phyloP scores from a whole-genome alignment of 768 basidiomycete species.

The Neoboletus subvelutipes region DNA sequence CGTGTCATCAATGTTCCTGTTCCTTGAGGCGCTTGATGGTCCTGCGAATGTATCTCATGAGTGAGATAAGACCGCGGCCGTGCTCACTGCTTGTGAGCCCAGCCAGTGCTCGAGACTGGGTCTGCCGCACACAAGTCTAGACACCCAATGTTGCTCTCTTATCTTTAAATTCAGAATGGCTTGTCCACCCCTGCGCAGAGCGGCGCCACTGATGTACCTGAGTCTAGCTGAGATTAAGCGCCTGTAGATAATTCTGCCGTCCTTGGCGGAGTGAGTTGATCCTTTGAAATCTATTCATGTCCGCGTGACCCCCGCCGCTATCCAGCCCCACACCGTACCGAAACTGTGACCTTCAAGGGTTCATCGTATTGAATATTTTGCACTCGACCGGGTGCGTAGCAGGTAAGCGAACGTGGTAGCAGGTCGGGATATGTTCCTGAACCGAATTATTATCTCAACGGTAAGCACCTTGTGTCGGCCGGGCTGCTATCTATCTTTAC shows the following conservation, averaged over 20 bases:
- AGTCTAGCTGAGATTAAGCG: not conserved
- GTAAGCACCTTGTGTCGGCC: too few species aligned
- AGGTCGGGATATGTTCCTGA: not conserved
- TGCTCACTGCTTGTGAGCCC: too few species aligned
- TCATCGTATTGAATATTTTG: too few species aligned
- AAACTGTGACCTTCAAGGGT: too few species aligned
- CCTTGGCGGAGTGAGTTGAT: not conserved
- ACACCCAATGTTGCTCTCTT: too few species aligned
- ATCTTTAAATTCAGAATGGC: too few species aligned
- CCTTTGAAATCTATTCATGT: not conserved
- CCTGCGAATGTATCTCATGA: not conserved
- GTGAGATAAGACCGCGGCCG: not conserved
- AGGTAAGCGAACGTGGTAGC: not conserved
- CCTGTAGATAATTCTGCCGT: not conserved
- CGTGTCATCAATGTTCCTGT: conserved; percentile 27
- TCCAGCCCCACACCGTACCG: not conserved
- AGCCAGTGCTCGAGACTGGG: not conserved
- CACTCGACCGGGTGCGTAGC: too few species aligned
- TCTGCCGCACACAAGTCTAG: not conserved
- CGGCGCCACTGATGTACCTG: conserved; percentile 18
- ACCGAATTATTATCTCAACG: too few species aligned
- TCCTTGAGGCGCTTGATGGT: conserved; percentile 1
- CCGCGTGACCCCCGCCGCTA: not conserved
- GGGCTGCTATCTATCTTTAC: not conserved
- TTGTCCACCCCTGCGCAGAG: conserved; percentile 11